Evolutionary conservation across 139 green algal genomes (phyloP), one percentile per base, ranked within the genome.

Genomic region (Chlorella sp.): DNA sequence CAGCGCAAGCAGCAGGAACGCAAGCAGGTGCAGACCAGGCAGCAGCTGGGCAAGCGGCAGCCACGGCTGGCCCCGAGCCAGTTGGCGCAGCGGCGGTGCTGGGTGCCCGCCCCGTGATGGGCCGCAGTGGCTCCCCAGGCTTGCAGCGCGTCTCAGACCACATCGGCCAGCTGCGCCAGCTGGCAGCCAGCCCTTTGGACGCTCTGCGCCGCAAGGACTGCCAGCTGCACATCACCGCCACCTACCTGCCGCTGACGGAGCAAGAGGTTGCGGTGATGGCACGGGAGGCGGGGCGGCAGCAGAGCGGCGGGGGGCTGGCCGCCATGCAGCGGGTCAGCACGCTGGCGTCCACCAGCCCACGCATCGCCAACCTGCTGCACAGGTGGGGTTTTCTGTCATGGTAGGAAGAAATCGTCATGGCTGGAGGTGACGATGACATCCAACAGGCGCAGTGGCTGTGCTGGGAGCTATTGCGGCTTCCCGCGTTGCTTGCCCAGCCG

Each of bases 161-260:
- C 51, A 60, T 60, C 13, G 51, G 21, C 13, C 75, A 71, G 75
- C 57, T 82, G 56, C 34, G 34, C 23, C 56, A 57, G 23, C 57
- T 82, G 32, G 74, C 74, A 6, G 12, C n/a, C 28, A 51, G 56
- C 55, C 55, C 74, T 2, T 34, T 72, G 80, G 44, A 75, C 1
- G n/a, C 34, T 16, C 64, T 78, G 32, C n/a, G n/a, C 47, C n/a
- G 20, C 17, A 41, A 44, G 11, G 64, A 64, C 13, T 85, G 80
- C 80, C 25, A 56, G 80, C 67, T 85, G 80, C 80, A 85, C 65
- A 75, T 85, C n/a, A 39, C 32, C 17, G 80, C 68, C 30, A 60
- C 47, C 23, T 82, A 57, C 34, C 62, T 51, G 57, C 57, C 75
- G 32, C 57, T 82, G 21, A 71, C 20, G 1, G 57, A 71, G 30